phyloP scores from a whole-genome alignment of 2,329 filamentous ascomycete species.

The Microthyrium microscopicum region DNA sequence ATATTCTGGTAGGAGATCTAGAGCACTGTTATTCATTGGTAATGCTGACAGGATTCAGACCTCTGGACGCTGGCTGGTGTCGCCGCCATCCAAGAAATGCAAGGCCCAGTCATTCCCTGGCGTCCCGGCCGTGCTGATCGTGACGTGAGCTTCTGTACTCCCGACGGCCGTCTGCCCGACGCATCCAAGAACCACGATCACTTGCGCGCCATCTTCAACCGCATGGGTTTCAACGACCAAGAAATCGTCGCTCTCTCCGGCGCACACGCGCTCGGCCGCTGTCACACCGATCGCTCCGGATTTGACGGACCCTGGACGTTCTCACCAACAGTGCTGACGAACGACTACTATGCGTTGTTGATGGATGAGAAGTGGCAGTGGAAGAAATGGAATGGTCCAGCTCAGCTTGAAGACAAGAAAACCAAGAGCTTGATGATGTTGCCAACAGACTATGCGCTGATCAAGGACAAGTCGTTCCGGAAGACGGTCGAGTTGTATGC shows the following conservation, averaged over 20 bases:
- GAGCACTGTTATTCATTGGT: too few relatives aligned
- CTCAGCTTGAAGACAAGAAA: constrained; percentile 77
- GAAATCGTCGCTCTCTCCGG: constrained; percentile 86
- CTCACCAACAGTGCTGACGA: constrained; percentile 79
- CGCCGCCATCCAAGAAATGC: constrained; percentile 84
- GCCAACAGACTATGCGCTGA: constrained; percentile 72
- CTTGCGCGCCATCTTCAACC: constrained; percentile 79
- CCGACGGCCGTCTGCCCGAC: constrained; percentile 81
- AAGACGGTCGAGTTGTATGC: constrained; percentile 72
- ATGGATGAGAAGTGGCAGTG: constrained; percentile 83
- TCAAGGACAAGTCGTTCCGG: constrained; percentile 78
- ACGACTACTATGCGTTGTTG: constrained; percentile 84
- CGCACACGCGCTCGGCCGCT: constrained; percentile 76
- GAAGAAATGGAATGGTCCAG: constrained; percentile 82
- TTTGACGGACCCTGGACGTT: constrained; percentile 86
- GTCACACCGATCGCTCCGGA: constrained; percentile 76
- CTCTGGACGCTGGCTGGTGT: constrained; percentile 88
- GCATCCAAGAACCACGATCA: constrained; percentile 62
- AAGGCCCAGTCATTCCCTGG: constrained; percentile 75
- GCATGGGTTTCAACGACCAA: constrained; percentile 95
- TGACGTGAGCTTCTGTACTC: constrained; percentile 73
- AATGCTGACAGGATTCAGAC: too few relatives aligned
- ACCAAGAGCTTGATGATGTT: constrained; percentile 94
- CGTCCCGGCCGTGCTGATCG: constrained; percentile 70
- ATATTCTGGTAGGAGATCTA: too few relatives aligned